These are phyloP conservation scores for Wallacemonas sp. DNA, from an alignment of 208 protist genomes.

Conservation along the genomic window DNA sequence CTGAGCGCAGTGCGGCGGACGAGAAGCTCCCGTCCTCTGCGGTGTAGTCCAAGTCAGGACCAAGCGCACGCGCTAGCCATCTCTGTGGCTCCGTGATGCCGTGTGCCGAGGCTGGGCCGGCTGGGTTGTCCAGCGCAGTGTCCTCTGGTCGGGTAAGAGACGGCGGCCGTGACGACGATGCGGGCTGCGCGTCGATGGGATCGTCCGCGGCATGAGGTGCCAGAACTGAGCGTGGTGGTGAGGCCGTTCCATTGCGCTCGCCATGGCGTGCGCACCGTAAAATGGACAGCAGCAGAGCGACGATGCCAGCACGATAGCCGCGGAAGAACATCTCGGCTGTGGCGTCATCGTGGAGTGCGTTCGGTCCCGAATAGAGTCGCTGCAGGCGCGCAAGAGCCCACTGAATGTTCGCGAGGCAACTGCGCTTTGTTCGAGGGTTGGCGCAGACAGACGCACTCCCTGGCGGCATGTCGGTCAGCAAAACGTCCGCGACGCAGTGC, in stretches of 20 bases:
- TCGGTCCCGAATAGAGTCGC: background rate
- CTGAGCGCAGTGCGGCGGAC: slow-evolving; percentile 11
- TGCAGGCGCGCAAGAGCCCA: slow-evolving; percentile 38
- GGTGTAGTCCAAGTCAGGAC: slow-evolving; percentile 44
- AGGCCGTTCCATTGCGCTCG: background rate
- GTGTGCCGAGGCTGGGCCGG: background rate
- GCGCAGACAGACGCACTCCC: slow-evolving; percentile 25
- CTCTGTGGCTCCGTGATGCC: slow-evolving; percentile 22
- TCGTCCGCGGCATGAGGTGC: background rate
- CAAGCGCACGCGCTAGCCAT: slow-evolving; percentile 58
- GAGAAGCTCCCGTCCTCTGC: slow-evolving; percentile 53
- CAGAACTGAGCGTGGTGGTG: background rate
- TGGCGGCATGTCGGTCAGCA: background rate
- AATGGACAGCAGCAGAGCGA: slow-evolving; percentile 42
- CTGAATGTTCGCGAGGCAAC: slow-evolving; percentile 61
- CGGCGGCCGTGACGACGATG: too few species aligned
- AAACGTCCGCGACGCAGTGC: slow-evolving; percentile 4
- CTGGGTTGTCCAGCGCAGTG: background rate
- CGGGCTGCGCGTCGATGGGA: too few species aligned
- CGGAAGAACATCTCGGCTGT: slow-evolving; percentile 32
- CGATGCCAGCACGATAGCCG: slow-evolving; percentile 49
- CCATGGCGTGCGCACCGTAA: background rate
- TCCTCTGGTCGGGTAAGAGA: too few species aligned
- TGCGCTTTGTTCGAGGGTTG: slow-evolving; percentile 52
- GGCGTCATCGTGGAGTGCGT: slow-evolving; percentile 28